Percentiles rank a stretch among this genome's conserved stretches.
Evolutionary conservation across 441 rosid genomes (phyloP).

Genomic region (Jatropha podagrica): DNA sequence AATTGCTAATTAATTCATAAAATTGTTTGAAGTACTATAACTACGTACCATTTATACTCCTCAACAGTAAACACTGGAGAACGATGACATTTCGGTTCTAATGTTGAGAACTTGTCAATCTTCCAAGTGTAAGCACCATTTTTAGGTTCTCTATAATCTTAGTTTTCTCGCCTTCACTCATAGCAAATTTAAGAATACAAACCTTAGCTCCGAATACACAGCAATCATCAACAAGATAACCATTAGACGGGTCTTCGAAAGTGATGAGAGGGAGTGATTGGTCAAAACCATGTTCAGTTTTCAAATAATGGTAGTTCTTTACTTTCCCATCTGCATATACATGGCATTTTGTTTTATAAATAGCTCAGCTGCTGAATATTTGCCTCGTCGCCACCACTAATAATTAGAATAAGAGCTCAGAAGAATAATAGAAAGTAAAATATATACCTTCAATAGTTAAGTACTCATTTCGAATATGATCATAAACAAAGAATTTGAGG

Average conservation of each 20-base stretch:
- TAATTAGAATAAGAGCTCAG: too few relatives aligned
- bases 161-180: background rate
- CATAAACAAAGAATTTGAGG: conserved; percentile 24
- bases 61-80: conserved; percentile 6
- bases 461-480: conserved; percentile 7
- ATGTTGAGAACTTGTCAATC: conserved; percentile 9
- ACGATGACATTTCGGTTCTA: background rate
- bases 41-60: conserved; percentile 17
- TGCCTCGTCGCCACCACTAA: too few relatives aligned
- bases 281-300: background rate
- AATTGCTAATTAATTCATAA: too few relatives aligned
- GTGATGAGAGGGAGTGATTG: background rate
- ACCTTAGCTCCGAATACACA: conserved; percentile 13
- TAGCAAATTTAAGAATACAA: background rate
- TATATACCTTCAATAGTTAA: background rate
- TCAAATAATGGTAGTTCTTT: background rate
- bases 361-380: too few relatives aligned
- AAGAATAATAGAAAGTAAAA: too few relatives aligned
- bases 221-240: conserved; percentile 8
- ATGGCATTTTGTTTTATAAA: too few relatives aligned
- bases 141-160: background rate
- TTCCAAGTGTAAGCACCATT: background rate
- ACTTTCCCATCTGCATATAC: conserved; percentile 1
- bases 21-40: too few relatives aligned
- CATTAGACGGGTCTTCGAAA: background rate